Conservation (phyloP, 768 basidiomycete genomes). For the Boletus huronensis region DNA sequence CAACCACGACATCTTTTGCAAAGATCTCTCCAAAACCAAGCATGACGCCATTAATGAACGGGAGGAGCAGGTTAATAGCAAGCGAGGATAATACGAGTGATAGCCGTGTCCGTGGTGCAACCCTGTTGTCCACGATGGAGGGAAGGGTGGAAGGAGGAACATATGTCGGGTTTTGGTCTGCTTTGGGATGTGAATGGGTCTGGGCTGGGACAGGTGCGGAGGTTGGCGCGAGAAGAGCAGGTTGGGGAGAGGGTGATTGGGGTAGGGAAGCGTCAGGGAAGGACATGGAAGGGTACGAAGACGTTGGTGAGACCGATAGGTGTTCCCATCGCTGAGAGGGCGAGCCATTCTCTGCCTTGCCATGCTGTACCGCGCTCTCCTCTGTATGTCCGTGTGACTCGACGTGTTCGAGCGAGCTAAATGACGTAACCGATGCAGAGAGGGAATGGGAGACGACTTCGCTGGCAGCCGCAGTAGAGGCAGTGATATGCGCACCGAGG, state of each 20-base stretch:
- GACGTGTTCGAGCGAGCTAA: slow-evolving; percentile 15
- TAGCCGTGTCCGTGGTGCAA: slow-evolving; percentile 64
- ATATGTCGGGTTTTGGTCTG: slow-evolving; percentile 28
- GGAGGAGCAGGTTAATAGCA: slow-evolving; percentile 80
- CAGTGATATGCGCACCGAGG: slow-evolving; percentile 29
- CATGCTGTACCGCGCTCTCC: slow-evolving; percentile 14
- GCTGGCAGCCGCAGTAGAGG: slow-evolving; percentile 17
- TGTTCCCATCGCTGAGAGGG: slow-evolving; percentile 71
- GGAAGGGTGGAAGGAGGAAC: slow-evolving; percentile 50
- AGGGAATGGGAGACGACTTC: slow-evolving; percentile 18
- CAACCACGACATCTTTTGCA: slow-evolving; percentile 69
- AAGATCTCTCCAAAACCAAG: slow-evolving; percentile 95
- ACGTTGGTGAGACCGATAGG: slow-evolving; percentile 52
- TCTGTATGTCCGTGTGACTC: slow-evolving; percentile 28
- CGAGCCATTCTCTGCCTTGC: slow-evolving; percentile 19
- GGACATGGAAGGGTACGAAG: slow-evolving; percentile 78
- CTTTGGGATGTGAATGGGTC: slow-evolving; percentile 19
- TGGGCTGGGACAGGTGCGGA: slow-evolving; percentile 4
- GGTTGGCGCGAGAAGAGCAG: slow-evolving; percentile 17
- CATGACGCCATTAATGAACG: slow-evolving; percentile 94
- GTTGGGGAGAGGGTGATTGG: slow-evolving; percentile 39
- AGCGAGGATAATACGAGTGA: slow-evolving; percentile 69
- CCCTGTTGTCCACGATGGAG: slow-evolving; percentile 64
- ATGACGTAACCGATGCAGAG: slow-evolving; percentile 18
- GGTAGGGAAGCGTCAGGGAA: slow-evolving; percentile 63